Base-by-base conservation (phyloP, 305 asterid species). In the Fraxinus sp. region DNA sequence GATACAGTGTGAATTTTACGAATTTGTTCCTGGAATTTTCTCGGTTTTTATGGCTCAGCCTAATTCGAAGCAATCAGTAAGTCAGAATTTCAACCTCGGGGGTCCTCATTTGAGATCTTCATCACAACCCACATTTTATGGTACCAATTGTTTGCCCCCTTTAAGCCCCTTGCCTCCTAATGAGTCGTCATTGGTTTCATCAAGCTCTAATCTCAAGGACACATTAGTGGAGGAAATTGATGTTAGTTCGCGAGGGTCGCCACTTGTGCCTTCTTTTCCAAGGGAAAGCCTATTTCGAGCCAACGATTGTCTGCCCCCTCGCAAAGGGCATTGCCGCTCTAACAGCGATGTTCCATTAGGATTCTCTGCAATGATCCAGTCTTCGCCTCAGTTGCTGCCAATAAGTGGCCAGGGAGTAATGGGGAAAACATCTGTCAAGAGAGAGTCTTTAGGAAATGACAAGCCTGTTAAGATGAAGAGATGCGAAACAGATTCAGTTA, bases 301-400 rank as follows among this genome's bases (percentile, higher is more conserved):
- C 6, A 86, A 46, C 36, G 89, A 87, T 22, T 80, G 92, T 70
- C 96, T 90, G 70, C 98, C 98, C 10, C 96, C 97, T 75, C 89
- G 92, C 76, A 92, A 80, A 85, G 94, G 92, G 62, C 98, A 95
- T 87, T 92, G 92, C 14, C 97, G 97, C 35, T 89, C 98, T 13
- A 95, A 41, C 52, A 93, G 98, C 83, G 98, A 94, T 73, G 92
- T 91, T 73, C 93, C 97, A 0, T 86, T 93, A 26, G 98, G 92
- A 49, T 93, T 92, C 86, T 92, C 94, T 0, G 92, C 87, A 28
- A 89, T 91, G 91, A 90, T 93, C 55, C 93, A 92, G 83, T 91
- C 97, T 57, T 90, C 97, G 0, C 96, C 96, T 84, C 98, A 90
- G 84, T 81, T 93, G 89, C 90, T 90, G 4, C 97, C 97, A 3